Evolutionary conservation across 2,329 filamentous ascomycete genomes (phyloP).

Genomic region (Aureobasidium sp.): DNA sequence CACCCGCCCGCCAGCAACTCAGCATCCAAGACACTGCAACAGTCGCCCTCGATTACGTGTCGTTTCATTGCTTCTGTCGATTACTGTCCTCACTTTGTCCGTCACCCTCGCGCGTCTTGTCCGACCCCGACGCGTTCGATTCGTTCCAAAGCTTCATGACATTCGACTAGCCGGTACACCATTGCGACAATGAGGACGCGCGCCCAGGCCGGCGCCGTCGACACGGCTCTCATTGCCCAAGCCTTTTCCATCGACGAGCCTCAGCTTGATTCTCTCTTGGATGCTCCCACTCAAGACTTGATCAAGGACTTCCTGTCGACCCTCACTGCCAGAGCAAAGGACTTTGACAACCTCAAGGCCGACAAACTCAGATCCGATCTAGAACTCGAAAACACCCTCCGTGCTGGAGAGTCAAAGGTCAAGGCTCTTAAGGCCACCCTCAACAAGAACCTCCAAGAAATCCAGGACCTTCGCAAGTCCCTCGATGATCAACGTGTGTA

Average conservation of each 20-base stretch:
- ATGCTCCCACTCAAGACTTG: constrained; percentile 67
- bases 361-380: constrained; percentile 87
- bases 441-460: constrained; percentile 75
- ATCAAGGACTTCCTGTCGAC: constrained; percentile 66
- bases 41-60: not conserved
- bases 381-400: constrained; percentile 83
- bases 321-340: constrained; percentile 69
- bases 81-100: not conserved
- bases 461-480: constrained; percentile 71
- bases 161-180: not conserved
- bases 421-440: constrained; percentile 73
- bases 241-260: constrained; percentile 61
- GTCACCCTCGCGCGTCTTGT: not conserved
- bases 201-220: constrained; percentile 45
- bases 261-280: constrained; percentile 51
- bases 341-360: constrained; percentile 71
- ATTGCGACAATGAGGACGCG: constrained; percentile 40
- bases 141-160: constrained; percentile 2
- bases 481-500: constrained; percentile 68
- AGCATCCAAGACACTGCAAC: not conserved
- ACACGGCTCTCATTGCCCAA: constrained; percentile 64
- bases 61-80: not conserved
- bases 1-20: not conserved
- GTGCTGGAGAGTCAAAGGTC: constrained; percentile 71
- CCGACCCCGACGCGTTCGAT: not conserved